Conservation (phyloP, 768 basidiomycete species). For the Rhodotorula taiwanensis region DNA sequence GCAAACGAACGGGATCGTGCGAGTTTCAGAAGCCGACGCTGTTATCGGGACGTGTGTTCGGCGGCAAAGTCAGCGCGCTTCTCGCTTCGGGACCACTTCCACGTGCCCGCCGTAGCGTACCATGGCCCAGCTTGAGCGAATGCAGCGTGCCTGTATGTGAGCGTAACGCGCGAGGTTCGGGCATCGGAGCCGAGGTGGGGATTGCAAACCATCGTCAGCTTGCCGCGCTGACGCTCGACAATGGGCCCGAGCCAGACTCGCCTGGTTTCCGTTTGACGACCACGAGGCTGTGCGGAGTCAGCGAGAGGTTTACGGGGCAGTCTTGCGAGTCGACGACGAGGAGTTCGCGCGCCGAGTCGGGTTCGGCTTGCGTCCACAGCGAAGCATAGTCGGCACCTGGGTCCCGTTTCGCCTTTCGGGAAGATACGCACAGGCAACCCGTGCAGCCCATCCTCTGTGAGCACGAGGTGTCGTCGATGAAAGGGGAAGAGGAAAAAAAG, state of each 20-base stretch:
- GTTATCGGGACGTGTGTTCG: too few relatives aligned
- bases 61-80: too few relatives aligned
- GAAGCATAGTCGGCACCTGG: not conserved
- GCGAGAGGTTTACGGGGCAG: constrained; percentile 9
- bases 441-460: too few relatives aligned
- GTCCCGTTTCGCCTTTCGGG: too few relatives aligned
- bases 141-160: not conserved
- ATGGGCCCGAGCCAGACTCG: not conserved
- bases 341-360: not conserved
- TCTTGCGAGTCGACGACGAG: not conserved
- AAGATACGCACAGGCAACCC: too few relatives aligned
- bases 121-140: constrained; percentile 1
- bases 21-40: constrained; percentile 8
- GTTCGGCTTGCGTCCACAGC: not conserved
- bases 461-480: too few relatives aligned
- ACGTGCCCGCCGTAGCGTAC: too few relatives aligned
- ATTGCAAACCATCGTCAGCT: not conserved
- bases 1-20: constrained; percentile 9
- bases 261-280: constrained; percentile 4
- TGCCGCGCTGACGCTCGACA: not conserved
- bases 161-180: too few relatives aligned
- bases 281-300: not conserved
- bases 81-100: too few relatives aligned
- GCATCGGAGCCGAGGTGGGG: not conserved
- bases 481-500: too few relatives aligned